phyloP scores from a whole-genome alignment of 345 rosid genomes.

The Orychophragmus violaceus region DNA sequence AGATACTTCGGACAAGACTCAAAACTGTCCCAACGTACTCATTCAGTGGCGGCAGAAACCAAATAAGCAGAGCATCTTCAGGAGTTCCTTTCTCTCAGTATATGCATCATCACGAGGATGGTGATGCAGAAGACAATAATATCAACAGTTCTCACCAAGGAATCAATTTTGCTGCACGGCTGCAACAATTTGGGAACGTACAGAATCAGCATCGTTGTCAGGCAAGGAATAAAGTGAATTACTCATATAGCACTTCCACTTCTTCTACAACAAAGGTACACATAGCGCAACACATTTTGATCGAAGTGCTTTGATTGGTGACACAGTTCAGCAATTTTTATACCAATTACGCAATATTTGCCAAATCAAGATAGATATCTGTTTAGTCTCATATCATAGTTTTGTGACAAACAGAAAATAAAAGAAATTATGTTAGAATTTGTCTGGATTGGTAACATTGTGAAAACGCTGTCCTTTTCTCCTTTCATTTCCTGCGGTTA shows the following conservation, averaged over 20 bases:
- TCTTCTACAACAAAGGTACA: conserved; percentile 47
- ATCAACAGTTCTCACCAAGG: conserved; percentile 54
- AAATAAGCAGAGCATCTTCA: conserved; percentile 56
- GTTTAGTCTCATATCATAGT: background rate
- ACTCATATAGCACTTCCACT: conserved; percentile 40
- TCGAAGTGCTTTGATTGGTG: background rate
- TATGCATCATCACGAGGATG: conserved; percentile 48
- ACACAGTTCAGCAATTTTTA: background rate
- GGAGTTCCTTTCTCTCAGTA: conserved; percentile 62
- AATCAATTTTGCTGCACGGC: conserved; percentile 60
- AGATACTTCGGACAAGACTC: conserved; percentile 74
- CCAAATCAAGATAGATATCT: background rate
- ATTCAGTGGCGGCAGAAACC: conserved; percentile 49
- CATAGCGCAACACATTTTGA: background rate
- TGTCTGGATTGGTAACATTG: background rate
- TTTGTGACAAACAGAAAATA: background rate
- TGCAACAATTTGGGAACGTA: conserved; percentile 81
- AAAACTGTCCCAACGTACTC: conserved; percentile 83
- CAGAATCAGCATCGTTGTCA: conserved; percentile 74
- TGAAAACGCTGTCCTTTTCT: background rate
- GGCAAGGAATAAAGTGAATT: conserved; percentile 47
- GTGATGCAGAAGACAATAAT: conserved; percentile 53
- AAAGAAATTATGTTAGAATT: background rate
- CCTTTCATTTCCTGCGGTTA: background rate
- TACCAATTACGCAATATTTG: background rate